Percentiles rank a stretch among this genome's conserved stretches.
Conservation (phyloP, 176 grass and related monocot genomes). For the Musa itinerans region DNA sequence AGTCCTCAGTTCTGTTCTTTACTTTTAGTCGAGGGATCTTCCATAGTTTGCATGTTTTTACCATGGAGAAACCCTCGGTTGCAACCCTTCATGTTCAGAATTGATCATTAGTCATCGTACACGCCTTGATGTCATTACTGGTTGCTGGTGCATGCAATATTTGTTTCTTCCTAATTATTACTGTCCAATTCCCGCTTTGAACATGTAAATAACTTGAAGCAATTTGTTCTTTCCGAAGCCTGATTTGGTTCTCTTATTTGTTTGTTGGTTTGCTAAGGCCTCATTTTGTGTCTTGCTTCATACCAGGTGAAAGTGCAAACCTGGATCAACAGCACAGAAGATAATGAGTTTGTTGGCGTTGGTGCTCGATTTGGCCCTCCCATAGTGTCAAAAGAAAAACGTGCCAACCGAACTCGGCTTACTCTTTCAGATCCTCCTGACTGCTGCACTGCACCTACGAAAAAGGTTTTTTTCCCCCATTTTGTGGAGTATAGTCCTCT, state of each 20-base stretch:
- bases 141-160: background rate
- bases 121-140: background rate
- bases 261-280: background rate
- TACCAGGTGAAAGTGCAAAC: slow-evolving; percentile 93
- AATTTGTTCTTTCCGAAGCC: background rate
- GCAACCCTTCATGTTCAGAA: background rate
- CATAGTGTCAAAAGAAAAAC: slow-evolving; percentile 91
- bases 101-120: background rate
- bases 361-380: slow-evolving; percentile 83
- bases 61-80: background rate
- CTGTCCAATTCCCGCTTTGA: background rate
- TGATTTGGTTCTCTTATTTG: background rate
- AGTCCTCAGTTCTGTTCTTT: no score
- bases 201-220: background rate
- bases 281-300: slow-evolving; percentile 20
- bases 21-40: background rate
- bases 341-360: slow-evolving; percentile 82
- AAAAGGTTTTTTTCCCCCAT: slow-evolving; percentile 38
- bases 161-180: background rate
- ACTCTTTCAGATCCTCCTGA: slow-evolving; percentile 55
- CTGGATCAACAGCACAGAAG: slow-evolving; percentile 64
- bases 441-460: slow-evolving; percentile 42
- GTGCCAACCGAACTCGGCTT: slow-evolving; percentile 50
- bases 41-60: background rate
- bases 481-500: background rate